Conservation (phyloP, 768 basidiomycete genomes). For the Pulveroboletus sp. region DNA sequence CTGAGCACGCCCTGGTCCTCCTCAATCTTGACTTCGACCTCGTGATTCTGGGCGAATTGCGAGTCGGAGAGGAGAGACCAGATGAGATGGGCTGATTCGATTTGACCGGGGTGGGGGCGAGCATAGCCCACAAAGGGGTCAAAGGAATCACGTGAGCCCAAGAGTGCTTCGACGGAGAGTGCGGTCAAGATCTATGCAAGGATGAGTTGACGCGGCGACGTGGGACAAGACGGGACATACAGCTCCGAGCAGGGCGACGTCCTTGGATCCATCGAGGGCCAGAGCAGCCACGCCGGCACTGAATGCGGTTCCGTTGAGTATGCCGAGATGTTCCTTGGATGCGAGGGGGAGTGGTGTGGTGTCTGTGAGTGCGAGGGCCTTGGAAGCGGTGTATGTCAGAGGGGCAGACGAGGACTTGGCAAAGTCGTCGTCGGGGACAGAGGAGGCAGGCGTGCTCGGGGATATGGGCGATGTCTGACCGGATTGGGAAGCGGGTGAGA, state of each 20-base stretch:
- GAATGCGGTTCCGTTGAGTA: constrained; percentile 85
- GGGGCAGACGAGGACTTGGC: neutral
- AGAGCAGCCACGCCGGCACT: constrained; percentile 76
- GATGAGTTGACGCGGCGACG: neutral
- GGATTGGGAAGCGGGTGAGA: constrained; percentile 13
- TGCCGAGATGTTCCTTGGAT: constrained; percentile 78
- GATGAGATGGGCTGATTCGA: constrained; percentile 71
- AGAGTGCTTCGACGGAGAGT: constrained; percentile 79
- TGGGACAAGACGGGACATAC: constrained; percentile 10
- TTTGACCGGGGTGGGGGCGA: constrained; percentile 84
- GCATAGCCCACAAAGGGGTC: constrained; percentile 74
- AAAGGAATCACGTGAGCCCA: constrained; percentile 69
- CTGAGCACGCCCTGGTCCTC: constrained; percentile 72
- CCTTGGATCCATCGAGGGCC: constrained; percentile 69
- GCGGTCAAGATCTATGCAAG: constrained; percentile 65
- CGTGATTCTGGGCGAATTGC: constrained; percentile 62
- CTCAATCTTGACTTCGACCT: constrained; percentile 70
- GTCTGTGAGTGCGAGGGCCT: constrained; percentile 57
- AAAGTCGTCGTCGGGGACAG: constrained; percentile 24
- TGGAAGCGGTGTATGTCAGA: constrained; percentile 23
- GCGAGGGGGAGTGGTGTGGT: constrained; percentile 65
- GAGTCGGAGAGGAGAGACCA: constrained; percentile 67
- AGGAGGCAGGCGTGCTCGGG: constrained; percentile 36
- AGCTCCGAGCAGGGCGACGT: constrained; percentile 56
- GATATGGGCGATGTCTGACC: constrained; percentile 47